phyloP scores from a whole-genome alignment of 148 eudicot genomes.

The Camellia lanceoleosa region DNA sequence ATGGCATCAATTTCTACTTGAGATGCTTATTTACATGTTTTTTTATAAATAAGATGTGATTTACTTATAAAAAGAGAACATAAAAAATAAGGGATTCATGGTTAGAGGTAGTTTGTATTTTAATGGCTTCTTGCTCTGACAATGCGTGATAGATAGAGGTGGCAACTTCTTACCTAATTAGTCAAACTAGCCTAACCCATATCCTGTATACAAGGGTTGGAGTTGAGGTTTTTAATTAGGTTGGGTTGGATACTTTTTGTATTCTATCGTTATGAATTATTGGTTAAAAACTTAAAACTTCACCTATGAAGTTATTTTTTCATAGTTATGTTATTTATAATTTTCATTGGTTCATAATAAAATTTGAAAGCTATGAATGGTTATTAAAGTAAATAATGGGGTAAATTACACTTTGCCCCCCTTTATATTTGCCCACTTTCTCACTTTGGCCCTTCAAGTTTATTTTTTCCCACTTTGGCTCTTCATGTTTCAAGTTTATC shows the following conservation, averaged over 20 bases:
- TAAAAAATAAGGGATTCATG: neutral
- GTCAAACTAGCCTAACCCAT: neutral
- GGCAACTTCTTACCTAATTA: neutral
- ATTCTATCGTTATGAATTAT: too few species aligned
- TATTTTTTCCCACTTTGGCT: too few species aligned
- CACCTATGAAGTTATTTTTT: neutral
- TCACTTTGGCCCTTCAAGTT: too few species aligned
- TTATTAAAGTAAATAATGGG: neutral
- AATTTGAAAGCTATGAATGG: too few species aligned
- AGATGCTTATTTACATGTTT: neutral
- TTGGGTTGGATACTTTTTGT: too few species aligned
- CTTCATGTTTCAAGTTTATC: too few species aligned
- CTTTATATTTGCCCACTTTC: too few species aligned
- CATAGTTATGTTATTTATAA: neutral
- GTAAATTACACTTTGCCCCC: too few species aligned
- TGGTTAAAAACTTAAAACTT: neutral
- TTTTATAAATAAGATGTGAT: neutral
- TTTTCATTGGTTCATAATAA: too few species aligned
- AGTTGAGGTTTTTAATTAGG: neutral
- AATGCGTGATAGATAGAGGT: neutral
- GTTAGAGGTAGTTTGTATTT: neutral
- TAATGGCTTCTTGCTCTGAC: neutral
- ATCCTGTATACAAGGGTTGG: neutral
- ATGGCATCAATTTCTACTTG: neutral
- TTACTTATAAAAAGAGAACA: too few species aligned